Evolutionary conservation across 2,329 filamentous ascomycete genomes (phyloP).

Genomic region (Beauveria brongniartii): DNA sequence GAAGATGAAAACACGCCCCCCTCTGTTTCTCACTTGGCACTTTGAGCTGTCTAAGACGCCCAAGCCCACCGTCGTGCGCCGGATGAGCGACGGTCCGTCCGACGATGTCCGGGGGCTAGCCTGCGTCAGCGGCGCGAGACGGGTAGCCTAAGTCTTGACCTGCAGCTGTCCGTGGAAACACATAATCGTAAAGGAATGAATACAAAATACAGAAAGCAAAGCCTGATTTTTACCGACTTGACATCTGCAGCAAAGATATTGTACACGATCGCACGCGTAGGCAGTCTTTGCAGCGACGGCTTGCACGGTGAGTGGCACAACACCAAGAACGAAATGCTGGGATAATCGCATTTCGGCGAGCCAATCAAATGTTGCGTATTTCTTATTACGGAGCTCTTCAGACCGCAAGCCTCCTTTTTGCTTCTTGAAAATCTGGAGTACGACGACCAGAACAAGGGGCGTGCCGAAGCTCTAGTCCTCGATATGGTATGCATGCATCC

Average conservation of each 20-base stretch:
- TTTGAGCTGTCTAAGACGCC: background rate
- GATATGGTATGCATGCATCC: background rate
- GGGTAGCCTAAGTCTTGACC: background rate
- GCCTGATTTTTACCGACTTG: no score
- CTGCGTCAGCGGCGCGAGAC: background rate
- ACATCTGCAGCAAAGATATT: no score
- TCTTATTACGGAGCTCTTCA: background rate
- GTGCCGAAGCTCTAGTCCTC: background rate
- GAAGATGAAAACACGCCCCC: background rate
- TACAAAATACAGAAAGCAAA: no score
- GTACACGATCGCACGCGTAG: no score
- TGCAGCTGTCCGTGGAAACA: no score
- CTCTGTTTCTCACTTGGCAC: background rate
- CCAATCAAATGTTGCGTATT: background rate
- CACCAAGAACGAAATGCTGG: background rate
- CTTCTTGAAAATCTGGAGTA: background rate
- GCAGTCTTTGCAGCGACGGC: background rate
- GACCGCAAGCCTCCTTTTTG: background rate
- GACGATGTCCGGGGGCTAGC: slow-evolving; percentile 1
- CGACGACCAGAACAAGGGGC: background rate
- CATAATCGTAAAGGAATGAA: no score
- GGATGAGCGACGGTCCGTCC: slow-evolving; percentile 6
- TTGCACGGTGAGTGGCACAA: background rate
- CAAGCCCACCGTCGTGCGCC: background rate
- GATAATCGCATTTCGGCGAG: background rate